A percentile compares a stretch with the other conserved stretches of the same genome.
Evolutionary conservation across 345 rosid species (phyloP).

Genomic region (Hypericum androsaemum): DNA sequence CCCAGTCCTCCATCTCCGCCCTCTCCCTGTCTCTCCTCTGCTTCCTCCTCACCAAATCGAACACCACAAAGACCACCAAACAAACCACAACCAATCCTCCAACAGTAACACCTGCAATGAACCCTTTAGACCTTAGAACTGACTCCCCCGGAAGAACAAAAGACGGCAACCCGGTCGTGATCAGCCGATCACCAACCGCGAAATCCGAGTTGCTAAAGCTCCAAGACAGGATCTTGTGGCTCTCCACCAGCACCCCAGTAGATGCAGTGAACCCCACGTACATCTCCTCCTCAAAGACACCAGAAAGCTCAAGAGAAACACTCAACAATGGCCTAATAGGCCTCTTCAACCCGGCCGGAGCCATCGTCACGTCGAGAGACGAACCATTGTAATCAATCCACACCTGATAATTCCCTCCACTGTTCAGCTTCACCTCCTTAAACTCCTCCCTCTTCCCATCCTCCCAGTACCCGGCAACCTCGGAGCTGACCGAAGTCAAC

Average conservation of each 20-base stretch:
- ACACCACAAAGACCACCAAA: conserved; percentile 18
- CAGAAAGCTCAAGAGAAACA: conserved; percentile 36
- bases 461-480: conserved; percentile 48
- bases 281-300: conserved; percentile 57
- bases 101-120: conserved; percentile 37
- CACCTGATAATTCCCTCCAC: conserved; percentile 69
- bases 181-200: conserved; percentile 38
- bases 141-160: conserved; percentile 46
- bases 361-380: conserved; percentile 34
- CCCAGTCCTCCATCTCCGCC: conserved; percentile 76
- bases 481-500: conserved; percentile 31
- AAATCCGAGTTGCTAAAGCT: conserved; percentile 61
- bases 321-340: conserved; percentile 39
- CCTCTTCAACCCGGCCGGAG: conserved; percentile 24
- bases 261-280: conserved; percentile 63
- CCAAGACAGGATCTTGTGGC: conserved; percentile 68
- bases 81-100: conserved; percentile 27
- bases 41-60: conserved; percentile 35
- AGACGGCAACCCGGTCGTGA: conserved; percentile 58
- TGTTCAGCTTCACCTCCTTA: conserved; percentile 42
- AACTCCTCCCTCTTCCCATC: conserved; percentile 13
- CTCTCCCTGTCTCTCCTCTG: conserved; percentile 35
- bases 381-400: conserved; percentile 63
- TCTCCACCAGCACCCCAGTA: conserved; percentile 46
- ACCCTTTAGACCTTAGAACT: conserved; percentile 28